Conservation (phyloP, 108 stramenopile genomes). For the Skeletonema potamos region DNA sequence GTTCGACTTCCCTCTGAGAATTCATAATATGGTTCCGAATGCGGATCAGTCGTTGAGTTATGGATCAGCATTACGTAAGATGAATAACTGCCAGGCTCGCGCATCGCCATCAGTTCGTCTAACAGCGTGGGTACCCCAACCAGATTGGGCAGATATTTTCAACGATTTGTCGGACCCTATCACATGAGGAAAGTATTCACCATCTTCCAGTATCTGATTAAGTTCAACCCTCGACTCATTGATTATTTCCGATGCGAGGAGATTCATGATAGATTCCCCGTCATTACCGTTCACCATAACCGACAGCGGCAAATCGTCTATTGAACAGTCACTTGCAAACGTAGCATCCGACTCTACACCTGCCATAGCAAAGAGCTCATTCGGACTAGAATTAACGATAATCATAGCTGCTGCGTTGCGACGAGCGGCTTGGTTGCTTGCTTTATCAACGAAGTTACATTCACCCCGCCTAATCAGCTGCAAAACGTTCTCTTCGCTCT, state of each 20-base stretch:
- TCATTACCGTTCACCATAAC: constrained; percentile 70
- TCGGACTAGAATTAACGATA: constrained; percentile 57
- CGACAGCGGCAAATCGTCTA: constrained; percentile 47
- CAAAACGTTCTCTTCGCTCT: constrained; percentile 19
- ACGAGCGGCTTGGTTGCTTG: constrained; percentile 41
- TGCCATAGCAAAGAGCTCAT: constrained; percentile 83
- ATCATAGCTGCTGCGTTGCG: constrained; percentile 53
- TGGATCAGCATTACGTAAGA: constrained; percentile 9
- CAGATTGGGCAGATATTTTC: constrained; percentile 51
- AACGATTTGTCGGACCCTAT: constrained; percentile 29
- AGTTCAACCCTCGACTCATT: constrained; percentile 20
- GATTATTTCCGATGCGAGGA: constrained; percentile 8
- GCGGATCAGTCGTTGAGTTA: no score
- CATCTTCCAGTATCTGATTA: neutral
- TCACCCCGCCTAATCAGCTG: constrained; percentile 62
- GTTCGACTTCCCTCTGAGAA: no score
- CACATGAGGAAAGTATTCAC: constrained; percentile 34
- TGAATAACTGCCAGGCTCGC: constrained; percentile 64
- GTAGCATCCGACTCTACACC: constrained; percentile 23
- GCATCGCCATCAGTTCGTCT: neutral
- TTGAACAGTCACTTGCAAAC: neutral
- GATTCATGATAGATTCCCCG: constrained; percentile 47
- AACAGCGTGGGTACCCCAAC: constrained; percentile 72
- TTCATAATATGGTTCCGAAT: no score
- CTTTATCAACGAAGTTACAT: constrained; percentile 70